Percentiles rank a stretch among this genome's conserved stretches.
Evolutionary conservation across 2,329 filamentous ascomycete genomes (phyloP).

Genomic region (Teratosphaeriaceae sp.): DNA sequence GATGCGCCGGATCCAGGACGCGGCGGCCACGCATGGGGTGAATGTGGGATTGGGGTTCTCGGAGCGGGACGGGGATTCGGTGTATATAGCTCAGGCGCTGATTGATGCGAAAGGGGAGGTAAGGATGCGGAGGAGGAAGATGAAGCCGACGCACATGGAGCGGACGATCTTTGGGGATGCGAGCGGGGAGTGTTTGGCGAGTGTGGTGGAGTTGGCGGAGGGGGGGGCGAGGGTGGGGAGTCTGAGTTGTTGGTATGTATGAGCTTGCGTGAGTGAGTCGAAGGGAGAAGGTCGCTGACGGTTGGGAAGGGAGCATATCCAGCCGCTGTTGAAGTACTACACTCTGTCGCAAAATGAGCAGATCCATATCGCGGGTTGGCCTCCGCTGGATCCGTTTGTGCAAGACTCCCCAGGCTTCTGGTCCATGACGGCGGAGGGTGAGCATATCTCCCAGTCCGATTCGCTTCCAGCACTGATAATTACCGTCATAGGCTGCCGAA

Average conservation of each 20-base stretch:
- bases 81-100: slow-evolving; percentile 36
- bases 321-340: slow-evolving; percentile 38
- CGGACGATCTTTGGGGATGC: slow-evolving; percentile 38
- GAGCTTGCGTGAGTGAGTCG: neutral
- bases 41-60: slow-evolving; percentile 35
- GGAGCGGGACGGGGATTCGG: slow-evolving; percentile 32
- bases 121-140: slow-evolving; percentile 33
- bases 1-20: slow-evolving; percentile 36
- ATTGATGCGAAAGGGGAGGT: slow-evolving; percentile 30
- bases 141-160: slow-evolving; percentile 41
- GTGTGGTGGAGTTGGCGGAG: slow-evolving; percentile 27
- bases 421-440: slow-evolving; percentile 24
- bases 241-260: slow-evolving; percentile 14
- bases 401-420: slow-evolving; percentile 3
- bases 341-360: slow-evolving; percentile 33
- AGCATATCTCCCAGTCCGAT: too few species aligned
- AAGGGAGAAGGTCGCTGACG: neutral
- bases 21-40: slow-evolving; percentile 29
- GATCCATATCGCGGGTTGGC: slow-evolving; percentile 38
- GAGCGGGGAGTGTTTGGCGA: slow-evolving; percentile 27
- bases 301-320: slow-evolving; percentile 37
- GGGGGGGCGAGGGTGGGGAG: slow-evolving; percentile 26
- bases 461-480: too few species aligned
- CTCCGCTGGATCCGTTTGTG: slow-evolving; percentile 26
- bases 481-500: slow-evolving; percentile 31